A percentile compares a stretch with the other conserved stretches of the same genome.
phyloP scores from a whole-genome alignment of 257 asterid genomes.

The Striga asiatica region DNA sequence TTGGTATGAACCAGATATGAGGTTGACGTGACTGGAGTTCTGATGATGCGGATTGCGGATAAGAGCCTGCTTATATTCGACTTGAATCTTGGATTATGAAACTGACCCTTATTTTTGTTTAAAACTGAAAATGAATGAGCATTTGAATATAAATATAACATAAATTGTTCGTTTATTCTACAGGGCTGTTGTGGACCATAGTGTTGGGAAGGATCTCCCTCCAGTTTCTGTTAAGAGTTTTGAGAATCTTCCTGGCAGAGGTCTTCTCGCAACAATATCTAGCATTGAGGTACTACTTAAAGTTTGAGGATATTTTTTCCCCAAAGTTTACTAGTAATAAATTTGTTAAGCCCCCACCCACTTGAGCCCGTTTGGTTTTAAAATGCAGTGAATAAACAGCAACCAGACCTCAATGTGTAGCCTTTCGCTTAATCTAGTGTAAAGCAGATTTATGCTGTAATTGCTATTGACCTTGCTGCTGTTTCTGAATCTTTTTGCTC shows the following conservation, averaged over 20 bases:
- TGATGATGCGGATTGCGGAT: no score
- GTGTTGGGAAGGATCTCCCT: slow-evolving; percentile 90
- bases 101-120: neutral
- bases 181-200: slow-evolving; percentile 96
- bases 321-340: neutral
- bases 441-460: neutral
- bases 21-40: neutral
- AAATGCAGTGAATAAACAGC: neutral
- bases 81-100: neutral
- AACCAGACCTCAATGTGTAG: neutral
- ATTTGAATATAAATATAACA: slow-evolving; percentile 7
- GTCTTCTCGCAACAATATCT: slow-evolving; percentile 78
- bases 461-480: neutral
- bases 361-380: neutral
- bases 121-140: neutral
- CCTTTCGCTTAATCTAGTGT: neutral
- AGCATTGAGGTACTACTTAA: slow-evolving; percentile 56
- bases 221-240: slow-evolving; percentile 78
- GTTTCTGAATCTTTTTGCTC: slow-evolving; percentile 2
- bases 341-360: neutral
- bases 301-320: neutral
- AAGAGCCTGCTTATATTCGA: neutral
- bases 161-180: slow-evolving; percentile 18
- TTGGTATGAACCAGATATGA: neutral
- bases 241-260: slow-evolving; percentile 94